These are phyloP conservation scores for Globisporangium recalcitrans DNA, from an alignment of 352 stramenopile species.

Conservation along the genomic window DNA sequence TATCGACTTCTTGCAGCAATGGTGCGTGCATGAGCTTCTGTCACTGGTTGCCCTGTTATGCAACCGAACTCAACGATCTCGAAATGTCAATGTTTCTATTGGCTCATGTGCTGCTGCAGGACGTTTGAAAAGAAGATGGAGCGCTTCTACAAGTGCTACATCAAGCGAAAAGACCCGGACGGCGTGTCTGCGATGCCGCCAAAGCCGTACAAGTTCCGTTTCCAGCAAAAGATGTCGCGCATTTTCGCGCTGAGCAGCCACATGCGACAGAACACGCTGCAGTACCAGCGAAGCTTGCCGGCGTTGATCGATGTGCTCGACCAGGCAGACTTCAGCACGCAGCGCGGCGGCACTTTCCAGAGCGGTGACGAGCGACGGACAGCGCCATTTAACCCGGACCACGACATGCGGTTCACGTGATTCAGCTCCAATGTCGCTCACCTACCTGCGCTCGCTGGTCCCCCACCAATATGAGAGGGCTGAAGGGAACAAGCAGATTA, in stretches of 20 bases:
- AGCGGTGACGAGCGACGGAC: constrained; percentile 38
- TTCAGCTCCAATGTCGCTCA: background rate
- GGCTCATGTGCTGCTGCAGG: constrained; percentile 23
- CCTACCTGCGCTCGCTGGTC: background rate
- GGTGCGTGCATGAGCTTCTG: constrained; percentile 33
- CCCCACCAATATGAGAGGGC: too few relatives aligned
- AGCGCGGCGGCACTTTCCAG: constrained; percentile 50
- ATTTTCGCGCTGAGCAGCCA: constrained; percentile 79
- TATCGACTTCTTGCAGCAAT: constrained; percentile 90
- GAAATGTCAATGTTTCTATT: background rate
- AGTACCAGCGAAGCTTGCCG: constrained; percentile 70
- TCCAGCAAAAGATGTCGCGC: constrained; percentile 88
- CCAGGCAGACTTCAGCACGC: constrained; percentile 59
- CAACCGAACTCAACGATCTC: constrained; percentile 3
- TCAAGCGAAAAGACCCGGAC: constrained; percentile 85
- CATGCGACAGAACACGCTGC: constrained; percentile 52
- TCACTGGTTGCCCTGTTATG: background rate
- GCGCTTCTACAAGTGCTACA: constrained; percentile 86
- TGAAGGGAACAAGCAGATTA: constrained; percentile 6
- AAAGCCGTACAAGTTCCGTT: constrained; percentile 89
- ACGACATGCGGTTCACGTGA: constrained; percentile 43
- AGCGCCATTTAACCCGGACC: constrained; percentile 37
- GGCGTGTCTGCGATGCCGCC: constrained; percentile 84
- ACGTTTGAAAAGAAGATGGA: constrained; percentile 90
- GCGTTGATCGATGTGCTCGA: constrained; percentile 79